Evolutionary conservation across 371 early-diverging fungal species (phyloP), one percentile per base, ranked within the genome.

Genomic region (Mortierella sp.): DNA sequence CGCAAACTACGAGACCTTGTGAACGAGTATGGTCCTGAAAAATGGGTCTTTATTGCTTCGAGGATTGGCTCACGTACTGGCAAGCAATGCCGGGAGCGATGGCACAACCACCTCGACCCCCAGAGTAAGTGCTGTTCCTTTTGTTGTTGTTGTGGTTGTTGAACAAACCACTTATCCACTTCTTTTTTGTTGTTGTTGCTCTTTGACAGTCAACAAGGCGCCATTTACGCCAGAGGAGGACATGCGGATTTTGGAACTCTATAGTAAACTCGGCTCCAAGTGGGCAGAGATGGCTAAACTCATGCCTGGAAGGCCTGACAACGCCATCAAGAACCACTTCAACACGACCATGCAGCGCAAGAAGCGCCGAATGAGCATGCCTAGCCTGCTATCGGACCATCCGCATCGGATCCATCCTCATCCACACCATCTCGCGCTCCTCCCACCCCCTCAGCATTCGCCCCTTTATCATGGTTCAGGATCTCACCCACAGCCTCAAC

Each of bases 261-360:
- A 79, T 47, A 68, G 45, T 30, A 62, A 75, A 46, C 48, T 82
- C 15, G 82, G 82, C 0, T 72, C 75, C 23, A 74, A 71, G 60
- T 82, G 82, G 82, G 82, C 82, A 3, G 82, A 82, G 67, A 82
- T 82, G 80, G 72, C 82, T 9, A 82, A 80, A 59, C 69, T 69
- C 25, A 70, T 82, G 68, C 80, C 80, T 11, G 82, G 80, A 0
- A 66, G 82, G 4, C 71, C 75, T 3, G 82, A 82, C 43, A 82
- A 82, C 25, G 75, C 82, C 44, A 82, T 82, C 63, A 82, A 81
- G 69, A 81, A 76, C 66, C 74, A 71, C 43, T 76, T 76, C 69
- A 81, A 81, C 53, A 77, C 77, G 6, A 72, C 74, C 44, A 77
- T 81, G 74, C 82, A 81, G 46, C 74, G 77, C 44, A 81, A 81